phyloP scores from a whole-genome alignment of 768 basidiomycete genomes.

The Leccinum subgranulosum region DNA sequence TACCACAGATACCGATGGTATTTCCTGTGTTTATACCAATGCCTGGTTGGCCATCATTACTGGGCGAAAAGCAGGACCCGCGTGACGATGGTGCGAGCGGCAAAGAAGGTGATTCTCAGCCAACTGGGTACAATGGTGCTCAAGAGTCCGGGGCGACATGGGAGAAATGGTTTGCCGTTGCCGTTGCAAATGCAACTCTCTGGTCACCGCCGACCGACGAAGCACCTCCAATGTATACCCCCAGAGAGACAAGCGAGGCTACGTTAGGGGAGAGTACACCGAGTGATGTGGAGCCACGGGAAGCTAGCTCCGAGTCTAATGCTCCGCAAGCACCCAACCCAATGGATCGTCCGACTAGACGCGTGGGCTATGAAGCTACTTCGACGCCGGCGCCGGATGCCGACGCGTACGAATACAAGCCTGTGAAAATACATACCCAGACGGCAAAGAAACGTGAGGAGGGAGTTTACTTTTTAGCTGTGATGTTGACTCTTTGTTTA shows the following conservation, averaged over 20 bases:
- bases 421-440: slow-evolving; percentile 41
- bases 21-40: slow-evolving; percentile 77
- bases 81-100: slow-evolving; percentile 27
- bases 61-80: slow-evolving; percentile 45
- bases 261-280: neutral
- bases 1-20: slow-evolving; percentile 70
- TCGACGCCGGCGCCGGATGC: slow-evolving; percentile 65
- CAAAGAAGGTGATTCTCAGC: slow-evolving; percentile 33
- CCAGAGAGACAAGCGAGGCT: slow-evolving; percentile 40
- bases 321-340: slow-evolving; percentile 21
- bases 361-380: slow-evolving; percentile 44
- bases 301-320: slow-evolving; percentile 10
- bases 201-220: slow-evolving; percentile 43
- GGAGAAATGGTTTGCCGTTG: slow-evolving; percentile 73
- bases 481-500: slow-evolving; percentile 27
- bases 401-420: slow-evolving; percentile 64
- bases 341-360: slow-evolving; percentile 36
- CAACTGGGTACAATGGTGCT: slow-evolving; percentile 43
- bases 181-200: slow-evolving; percentile 45
- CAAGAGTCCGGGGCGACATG: slow-evolving; percentile 68
- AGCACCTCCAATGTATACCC: slow-evolving; percentile 74
- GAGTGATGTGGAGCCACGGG: slow-evolving; percentile 3
- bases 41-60: slow-evolving; percentile 62
- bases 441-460: slow-evolving; percentile 61
- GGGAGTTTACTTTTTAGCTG: neutral